A percentile compares a stretch with the other conserved stretches of the same genome.
These are phyloP conservation scores for Chalara sp. DNA, from an alignment of 2,329 filamentous ascomycete species.

Conservation along the genomic window DNA sequence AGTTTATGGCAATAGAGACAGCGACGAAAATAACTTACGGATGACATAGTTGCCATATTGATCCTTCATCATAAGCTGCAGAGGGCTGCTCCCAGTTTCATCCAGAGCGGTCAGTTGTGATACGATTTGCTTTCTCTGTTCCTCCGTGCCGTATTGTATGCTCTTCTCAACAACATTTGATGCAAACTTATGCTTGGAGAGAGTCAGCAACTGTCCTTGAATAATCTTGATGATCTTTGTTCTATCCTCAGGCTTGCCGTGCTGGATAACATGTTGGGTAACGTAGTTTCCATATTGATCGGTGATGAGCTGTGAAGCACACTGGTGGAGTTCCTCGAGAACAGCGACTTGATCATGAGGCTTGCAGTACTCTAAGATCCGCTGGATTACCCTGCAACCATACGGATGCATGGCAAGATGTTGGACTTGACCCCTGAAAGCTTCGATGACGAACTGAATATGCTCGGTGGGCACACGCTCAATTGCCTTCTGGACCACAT, in stretches of 20 bases:
- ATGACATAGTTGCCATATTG: constrained; percentile 95
- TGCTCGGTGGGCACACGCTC: constrained; percentile 70
- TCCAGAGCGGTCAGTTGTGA: constrained; percentile 51
- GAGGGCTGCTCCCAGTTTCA: constrained; percentile 59
- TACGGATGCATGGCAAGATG: constrained; percentile 72
- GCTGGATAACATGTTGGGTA: constrained; percentile 80
- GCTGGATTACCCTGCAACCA: constrained; percentile 88
- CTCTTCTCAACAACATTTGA: constrained; percentile 97
- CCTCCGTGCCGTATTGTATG: constrained; percentile 62
- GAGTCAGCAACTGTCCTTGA: constrained; percentile 60
- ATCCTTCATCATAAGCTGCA: constrained; percentile 78
- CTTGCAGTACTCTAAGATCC: constrained; percentile 78
- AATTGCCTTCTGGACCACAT: constrained; percentile 92
- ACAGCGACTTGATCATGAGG: constrained; percentile 65
- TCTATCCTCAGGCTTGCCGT: constrained; percentile 68
- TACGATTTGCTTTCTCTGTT: constrained; percentile 66
- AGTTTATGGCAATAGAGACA: background rate
- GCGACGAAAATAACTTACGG: constrained; percentile 56
- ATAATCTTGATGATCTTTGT: constrained; percentile 68
- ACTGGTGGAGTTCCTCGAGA: constrained; percentile 70
- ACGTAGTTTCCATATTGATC: constrained; percentile 97
- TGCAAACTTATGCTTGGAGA: constrained; percentile 93
- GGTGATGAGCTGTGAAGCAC: constrained; percentile 64
- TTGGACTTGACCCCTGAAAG: constrained; percentile 69
- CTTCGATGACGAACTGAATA: constrained; percentile 78